Base-by-base conservation (phyloP, 1,139 yeast species). In the Taiozyma sp. region DNA sequence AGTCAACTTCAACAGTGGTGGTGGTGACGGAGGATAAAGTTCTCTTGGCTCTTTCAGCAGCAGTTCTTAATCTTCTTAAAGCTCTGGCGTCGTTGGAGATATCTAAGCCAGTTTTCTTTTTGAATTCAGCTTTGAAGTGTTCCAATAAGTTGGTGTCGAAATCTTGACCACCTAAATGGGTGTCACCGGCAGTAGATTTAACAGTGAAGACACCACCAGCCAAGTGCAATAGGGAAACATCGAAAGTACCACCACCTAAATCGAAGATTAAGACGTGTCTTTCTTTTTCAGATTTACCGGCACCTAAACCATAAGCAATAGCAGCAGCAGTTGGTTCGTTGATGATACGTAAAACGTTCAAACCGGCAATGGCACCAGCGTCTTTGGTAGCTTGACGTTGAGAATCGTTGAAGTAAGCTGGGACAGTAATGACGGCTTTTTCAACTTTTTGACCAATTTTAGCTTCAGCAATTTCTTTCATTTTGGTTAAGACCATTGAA, bases 81-180 rank as follows among this genome's bases (percentile, higher is more conserved):
- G 98, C 97, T 82, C 97, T 87, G 71, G 95, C 88, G 76, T 91
- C 95, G 65, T 75, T 75, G 62, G 97, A 83, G 72, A 91, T 83
- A 74, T 91, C 98, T 75, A 80, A 78, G 80, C 93, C 91, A 73
- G 95, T 86, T 86, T 91, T 91, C 84, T 89, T 88, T 83, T 89
- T 85, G 93, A 91, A 91, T 72, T 91, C 97, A 69, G 83, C 82
- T 76, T 85, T 84, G 85, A 91, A 91, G 82, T 82, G 89, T 75
- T 88, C 93, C 72, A 91, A 87, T 71, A 91, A 83, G 83, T 90
- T 88, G 84, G 91, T 85, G 77, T 90, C 97, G 78, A 91, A 91
- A 81, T 91, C 98, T 82, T 91, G 96, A 86, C 98, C 98, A 85
- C 99, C 98, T 81, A 91, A 86, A 79, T 91, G 99, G 69, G 99